Percentiles rank a stretch among this genome's conserved stretches.
These are phyloP conservation scores for Cercospora sojina DNA, from an alignment of 2,329 filamentous ascomycete genomes.

Conservation along the genomic window DNA sequence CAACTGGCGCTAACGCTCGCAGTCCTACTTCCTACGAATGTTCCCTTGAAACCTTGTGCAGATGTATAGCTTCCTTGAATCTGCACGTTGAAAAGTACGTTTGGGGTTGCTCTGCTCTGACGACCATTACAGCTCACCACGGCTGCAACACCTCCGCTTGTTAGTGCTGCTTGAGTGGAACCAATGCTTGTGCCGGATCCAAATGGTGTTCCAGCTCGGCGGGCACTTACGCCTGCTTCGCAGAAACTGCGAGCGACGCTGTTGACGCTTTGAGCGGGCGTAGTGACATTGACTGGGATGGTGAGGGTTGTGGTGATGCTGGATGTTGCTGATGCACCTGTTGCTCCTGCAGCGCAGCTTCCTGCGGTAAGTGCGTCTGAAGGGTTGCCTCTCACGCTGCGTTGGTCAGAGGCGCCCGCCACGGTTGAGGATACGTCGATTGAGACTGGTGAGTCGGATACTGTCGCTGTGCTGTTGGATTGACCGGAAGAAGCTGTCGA, in stretches of 20 bases:
- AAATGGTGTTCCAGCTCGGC: constrained; percentile 3
- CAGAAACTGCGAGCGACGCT: constrained; percentile 14
- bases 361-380: constrained; percentile 18
- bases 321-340: constrained; percentile 14
- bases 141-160: constrained; percentile 13
- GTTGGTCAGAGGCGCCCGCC: constrained; percentile 3
- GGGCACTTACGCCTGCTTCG: constrained; percentile 17
- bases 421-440: constrained; percentile 16
- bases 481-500: constrained; percentile 16
- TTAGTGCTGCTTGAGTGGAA: constrained; percentile 13
- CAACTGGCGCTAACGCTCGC: constrained; percentile 14
- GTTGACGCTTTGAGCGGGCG: constrained; percentile 9
- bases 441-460: constrained; percentile 6
- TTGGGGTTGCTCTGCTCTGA: background rate
- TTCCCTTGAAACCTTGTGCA: constrained; percentile 10
- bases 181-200: constrained; percentile 12
- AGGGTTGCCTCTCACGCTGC: constrained; percentile 5
- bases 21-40: constrained; percentile 7
- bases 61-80: constrained; percentile 8
- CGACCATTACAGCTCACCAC: constrained; percentile 16
- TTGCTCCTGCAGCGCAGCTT: constrained; percentile 15
- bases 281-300: constrained; percentile 13
- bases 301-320: constrained; percentile 12
- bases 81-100: constrained; percentile 5
- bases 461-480: constrained; percentile 17